Evolutionary conservation across 768 basidiomycete species (phyloP).

Genomic region (Suillus subluteus): DNA sequence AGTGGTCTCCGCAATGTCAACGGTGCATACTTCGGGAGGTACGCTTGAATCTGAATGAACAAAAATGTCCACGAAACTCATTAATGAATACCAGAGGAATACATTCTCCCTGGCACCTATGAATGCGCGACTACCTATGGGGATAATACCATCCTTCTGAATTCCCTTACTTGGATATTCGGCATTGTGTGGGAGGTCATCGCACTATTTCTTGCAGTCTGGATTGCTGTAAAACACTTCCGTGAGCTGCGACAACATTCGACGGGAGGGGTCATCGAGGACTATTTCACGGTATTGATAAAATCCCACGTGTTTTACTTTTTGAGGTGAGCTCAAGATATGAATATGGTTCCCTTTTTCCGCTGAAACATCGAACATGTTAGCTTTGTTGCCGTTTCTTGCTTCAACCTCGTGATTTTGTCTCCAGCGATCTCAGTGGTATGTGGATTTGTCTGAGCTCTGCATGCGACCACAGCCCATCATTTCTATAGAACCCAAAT

Average conservation of each 20-base stretch:
- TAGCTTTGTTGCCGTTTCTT: neutral
- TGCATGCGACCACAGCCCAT: neutral
- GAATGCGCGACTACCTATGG: neutral
- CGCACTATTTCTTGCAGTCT: neutral
- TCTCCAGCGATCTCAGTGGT: neutral
- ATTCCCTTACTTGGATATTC: neutral
- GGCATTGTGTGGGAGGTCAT: neutral
- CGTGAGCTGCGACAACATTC: constrained; percentile 1
- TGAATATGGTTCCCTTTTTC: neutral
- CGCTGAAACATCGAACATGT: neutral
- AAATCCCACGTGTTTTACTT: neutral
- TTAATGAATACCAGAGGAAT: neutral
- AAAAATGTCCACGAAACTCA: neutral
- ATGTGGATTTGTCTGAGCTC: neutral
- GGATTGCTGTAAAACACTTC: neutral
- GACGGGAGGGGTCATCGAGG: neutral
- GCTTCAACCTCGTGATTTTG: neutral
- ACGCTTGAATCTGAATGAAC: neutral
- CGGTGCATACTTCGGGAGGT: neutral
- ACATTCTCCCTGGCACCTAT: neutral
- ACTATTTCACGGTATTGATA: neutral
- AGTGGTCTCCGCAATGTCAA: neutral
- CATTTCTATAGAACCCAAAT: neutral
- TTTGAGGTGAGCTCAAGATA: neutral
- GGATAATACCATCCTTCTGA: neutral